A percentile compares a stretch with the other conserved stretches of the same genome.
Evolutionary conservation across 2,329 filamentous ascomycete species (phyloP).

Genomic region (Calonectria pseudoturangicola): DNA sequence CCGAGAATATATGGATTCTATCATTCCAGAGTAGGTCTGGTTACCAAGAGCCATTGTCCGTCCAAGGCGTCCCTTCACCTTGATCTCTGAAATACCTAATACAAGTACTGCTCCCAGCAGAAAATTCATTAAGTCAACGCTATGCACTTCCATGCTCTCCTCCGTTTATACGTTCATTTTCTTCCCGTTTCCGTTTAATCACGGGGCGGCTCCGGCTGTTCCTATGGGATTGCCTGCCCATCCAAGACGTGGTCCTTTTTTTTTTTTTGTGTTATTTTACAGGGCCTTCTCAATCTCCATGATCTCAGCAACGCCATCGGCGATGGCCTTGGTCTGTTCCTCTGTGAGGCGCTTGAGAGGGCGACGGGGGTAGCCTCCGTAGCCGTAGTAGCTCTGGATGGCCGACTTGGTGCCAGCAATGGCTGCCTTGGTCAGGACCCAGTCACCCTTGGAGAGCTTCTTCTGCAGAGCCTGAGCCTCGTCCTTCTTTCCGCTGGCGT

Average conservation of each 20-base stretch:
- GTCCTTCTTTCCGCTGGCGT: constrained; percentile 81
- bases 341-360: constrained; percentile 81
- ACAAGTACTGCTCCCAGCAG: constrained; percentile 30
- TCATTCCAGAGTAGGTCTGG: constrained; percentile 19
- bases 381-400: constrained; percentile 87
- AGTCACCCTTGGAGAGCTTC: constrained; percentile 86
- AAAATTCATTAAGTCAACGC: constrained; percentile 36
- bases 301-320: constrained; percentile 75
- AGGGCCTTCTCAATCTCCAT: constrained; percentile 79
- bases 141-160: constrained; percentile 38
- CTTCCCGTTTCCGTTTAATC: background rate
- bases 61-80: constrained; percentile 30
- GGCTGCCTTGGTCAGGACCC: constrained; percentile 87
- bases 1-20: constrained; percentile 32
- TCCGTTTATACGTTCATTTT: constrained; percentile 26
- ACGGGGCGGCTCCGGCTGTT: background rate
- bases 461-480: constrained; percentile 86
- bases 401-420: constrained; percentile 92
- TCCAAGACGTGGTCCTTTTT: background rate
- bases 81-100: constrained; percentile 32
- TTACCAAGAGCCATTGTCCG: constrained; percentile 25
- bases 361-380: constrained; percentile 84
- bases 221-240: background rate
- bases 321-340: constrained; percentile 71
- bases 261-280: constrained; percentile 48